Conservation (phyloP, 1,284 basidiomycete species). For the Cryptococcus maquisensis region DNA sequence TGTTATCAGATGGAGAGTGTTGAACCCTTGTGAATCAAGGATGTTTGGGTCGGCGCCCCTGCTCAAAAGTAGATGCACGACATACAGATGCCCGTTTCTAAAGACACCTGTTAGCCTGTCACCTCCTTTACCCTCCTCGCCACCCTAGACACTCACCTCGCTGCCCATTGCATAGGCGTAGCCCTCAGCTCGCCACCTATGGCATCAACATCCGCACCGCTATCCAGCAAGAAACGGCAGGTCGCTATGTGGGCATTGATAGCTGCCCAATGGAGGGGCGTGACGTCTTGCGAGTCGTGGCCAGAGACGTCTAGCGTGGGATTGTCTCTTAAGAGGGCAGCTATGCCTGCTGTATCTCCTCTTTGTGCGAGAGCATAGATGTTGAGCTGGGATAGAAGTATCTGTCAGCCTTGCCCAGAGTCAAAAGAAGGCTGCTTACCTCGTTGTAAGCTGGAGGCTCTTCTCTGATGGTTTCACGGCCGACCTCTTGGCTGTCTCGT, state of each 20-base stretch:
- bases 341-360: conserved; percentile 69
- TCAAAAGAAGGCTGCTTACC: not conserved
- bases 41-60: conserved; percentile 90
- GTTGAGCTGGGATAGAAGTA: conserved; percentile 46
- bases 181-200: conserved; percentile 92
- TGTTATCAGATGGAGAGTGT: conserved; percentile 88
- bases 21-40: conserved; percentile 91
- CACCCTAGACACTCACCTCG: conserved; percentile 51
- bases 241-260: conserved; percentile 48
- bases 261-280: conserved; percentile 94
- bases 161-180: conserved; percentile 97
- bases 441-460: not conserved
- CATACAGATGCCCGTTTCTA: conserved; percentile 87
- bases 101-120: not conserved
- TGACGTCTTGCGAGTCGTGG: conserved; percentile 85
- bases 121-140: not conserved
- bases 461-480: conserved; percentile 27
- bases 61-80: conserved; percentile 83
- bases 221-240: conserved; percentile 67
- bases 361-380: conserved; percentile 84
- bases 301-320: conserved; percentile 71
- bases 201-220: conserved; percentile 93
- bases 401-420: not conserved
- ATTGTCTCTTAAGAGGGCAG: conserved; percentile 62
- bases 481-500: conserved; percentile 26